Evolutionary conservation across 371 early-diverging fungal species (phyloP), one percentile per base, ranked within the genome.

Genomic region (Mucor irregularis): DNA sequence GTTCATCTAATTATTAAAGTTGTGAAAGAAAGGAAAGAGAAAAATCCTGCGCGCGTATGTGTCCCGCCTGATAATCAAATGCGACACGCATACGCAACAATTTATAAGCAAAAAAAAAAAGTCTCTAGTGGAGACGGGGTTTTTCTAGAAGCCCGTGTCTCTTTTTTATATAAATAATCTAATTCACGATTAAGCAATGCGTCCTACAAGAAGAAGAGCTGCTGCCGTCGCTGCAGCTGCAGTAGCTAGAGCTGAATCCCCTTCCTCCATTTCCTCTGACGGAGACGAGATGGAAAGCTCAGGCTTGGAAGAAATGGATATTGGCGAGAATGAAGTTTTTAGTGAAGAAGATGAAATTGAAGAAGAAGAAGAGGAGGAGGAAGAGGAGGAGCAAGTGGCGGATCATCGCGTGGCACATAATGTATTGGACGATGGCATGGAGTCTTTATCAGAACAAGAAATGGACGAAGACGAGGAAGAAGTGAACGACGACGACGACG

Each of bases 341-440:
- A 60, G 53, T 9, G 65, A 61, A 14, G 65, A 64, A 51, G 68
- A 69, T 25, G 79, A 74, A 30, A 68, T 58, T 28, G 61, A 71
- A 42, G 72, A 70, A 25, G 28, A 24, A 37, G 49, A 51, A 30
- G 40, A 57, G 53, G 65, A 64, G 48, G 68, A 69, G 21, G 79
- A 74, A 30, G 66, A 56, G 28, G 61, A 71, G 44, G 72, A 70
- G 24, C 16, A 24, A 37, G 49, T 40, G 22, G 40, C 54, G 53
- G 56, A 47, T 29, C 50, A 44, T 8, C 50, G 54, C 5, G 56
- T 68, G 3, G 64, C 64, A 17, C 67, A 62, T 4, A 71, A 71
- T 6, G 57, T 63, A 0, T 35, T 47, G 21, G 50, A 61, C 9
- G 65, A 49, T 45, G 52, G 49, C 5, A 49, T 54, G 42, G 74